Percentiles rank a stretch among this genome's conserved stretches.
phyloP scores from a whole-genome alignment of 306 rosid species.

The Hippophae tibetana region DNA sequence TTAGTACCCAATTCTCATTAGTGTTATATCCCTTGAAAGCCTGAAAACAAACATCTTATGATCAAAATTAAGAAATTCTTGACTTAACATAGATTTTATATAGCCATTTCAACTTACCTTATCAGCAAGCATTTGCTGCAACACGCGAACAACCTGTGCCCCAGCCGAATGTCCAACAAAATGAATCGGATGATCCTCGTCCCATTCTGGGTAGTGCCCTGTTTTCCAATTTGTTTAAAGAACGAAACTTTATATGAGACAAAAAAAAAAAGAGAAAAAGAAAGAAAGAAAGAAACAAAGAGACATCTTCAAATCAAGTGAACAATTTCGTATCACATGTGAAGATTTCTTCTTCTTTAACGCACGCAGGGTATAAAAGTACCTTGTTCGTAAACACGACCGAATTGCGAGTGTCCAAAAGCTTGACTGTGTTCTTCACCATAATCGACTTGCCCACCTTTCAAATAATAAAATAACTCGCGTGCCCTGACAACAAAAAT shows the following conservation, averaged over 20 bases:
- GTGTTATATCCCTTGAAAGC: conserved; percentile 66
- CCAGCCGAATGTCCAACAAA: conserved; percentile 97
- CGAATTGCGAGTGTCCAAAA: conserved; percentile 77
- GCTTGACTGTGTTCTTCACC: conserved; percentile 90
- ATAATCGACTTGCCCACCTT: conserved; percentile 91
- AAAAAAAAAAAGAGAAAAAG: neutral
- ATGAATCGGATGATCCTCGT: conserved; percentile 88
- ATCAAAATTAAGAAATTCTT: conserved; percentile 1
- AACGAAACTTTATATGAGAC: neutral
- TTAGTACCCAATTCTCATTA: conserved; percentile 75
- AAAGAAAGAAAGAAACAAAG: conserved; percentile 2
- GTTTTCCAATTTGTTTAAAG: conserved; percentile 20
- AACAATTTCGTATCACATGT: no score
- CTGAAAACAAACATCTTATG: conserved; percentile 33
- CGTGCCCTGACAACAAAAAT: conserved; percentile 57
- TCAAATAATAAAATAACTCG: conserved; percentile 87
- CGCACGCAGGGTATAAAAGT: neutral
- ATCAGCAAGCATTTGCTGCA: conserved; percentile 97
- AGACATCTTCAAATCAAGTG: no score
- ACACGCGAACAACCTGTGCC: conserved; percentile 85
- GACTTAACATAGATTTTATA: neutral
- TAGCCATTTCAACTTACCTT: conserved; percentile 41
- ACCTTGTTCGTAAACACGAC: conserved; percentile 78
- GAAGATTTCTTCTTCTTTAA: no score
- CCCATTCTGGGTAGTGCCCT: conserved; percentile 98